Percentiles rank a stretch among this genome's conserved stretches.
These are phyloP conservation scores for Globisporangium cystogenes DNA, from an alignment of 352 stramenopile genomes.

Conservation along the genomic window DNA sequence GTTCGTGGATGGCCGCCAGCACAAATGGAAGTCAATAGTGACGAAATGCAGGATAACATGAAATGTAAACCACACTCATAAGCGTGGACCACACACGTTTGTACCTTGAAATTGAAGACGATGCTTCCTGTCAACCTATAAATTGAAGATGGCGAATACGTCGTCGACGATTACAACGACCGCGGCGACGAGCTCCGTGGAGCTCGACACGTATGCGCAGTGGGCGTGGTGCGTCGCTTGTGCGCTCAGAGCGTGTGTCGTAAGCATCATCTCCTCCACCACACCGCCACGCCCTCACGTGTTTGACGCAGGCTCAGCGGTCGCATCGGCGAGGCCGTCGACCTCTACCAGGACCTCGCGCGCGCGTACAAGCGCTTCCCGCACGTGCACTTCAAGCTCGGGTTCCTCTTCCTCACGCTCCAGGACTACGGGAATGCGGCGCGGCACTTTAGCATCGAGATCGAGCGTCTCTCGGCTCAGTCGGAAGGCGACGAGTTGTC, in stretches of 20 bases:
- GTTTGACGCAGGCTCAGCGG: constrained; percentile 40
- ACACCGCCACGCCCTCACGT: too few relatives aligned
- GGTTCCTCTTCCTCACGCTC: constrained; percentile 30
- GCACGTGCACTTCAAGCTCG: constrained; percentile 58
- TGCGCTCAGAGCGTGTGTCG: not conserved
- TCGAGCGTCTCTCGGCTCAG: constrained; percentile 19
- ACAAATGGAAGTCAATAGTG: not conserved
- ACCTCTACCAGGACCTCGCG: constrained; percentile 39
- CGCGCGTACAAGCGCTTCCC: constrained; percentile 27
- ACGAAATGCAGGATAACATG: not conserved
- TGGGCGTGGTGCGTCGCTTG: constrained; percentile 34
- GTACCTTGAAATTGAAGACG: not conserved
- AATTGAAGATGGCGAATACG: too few relatives aligned
- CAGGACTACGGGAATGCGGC: constrained; percentile 24
- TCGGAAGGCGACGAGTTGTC: not conserved
- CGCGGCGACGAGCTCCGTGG: constrained; percentile 6
- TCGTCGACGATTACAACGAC: not conserved
- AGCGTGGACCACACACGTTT: not conserved
- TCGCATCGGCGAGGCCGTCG: constrained; percentile 35
- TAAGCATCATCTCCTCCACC: not conserved
- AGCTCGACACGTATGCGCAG: constrained; percentile 44
- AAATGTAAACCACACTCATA: not conserved
- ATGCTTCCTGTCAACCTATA: too few relatives aligned
- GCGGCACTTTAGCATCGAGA: constrained; percentile 35
- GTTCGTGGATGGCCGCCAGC: not conserved